These are phyloP conservation scores for Rhizopogon vinicolor DNA, from an alignment of 768 basidiomycete species.

Conservation along the genomic window DNA sequence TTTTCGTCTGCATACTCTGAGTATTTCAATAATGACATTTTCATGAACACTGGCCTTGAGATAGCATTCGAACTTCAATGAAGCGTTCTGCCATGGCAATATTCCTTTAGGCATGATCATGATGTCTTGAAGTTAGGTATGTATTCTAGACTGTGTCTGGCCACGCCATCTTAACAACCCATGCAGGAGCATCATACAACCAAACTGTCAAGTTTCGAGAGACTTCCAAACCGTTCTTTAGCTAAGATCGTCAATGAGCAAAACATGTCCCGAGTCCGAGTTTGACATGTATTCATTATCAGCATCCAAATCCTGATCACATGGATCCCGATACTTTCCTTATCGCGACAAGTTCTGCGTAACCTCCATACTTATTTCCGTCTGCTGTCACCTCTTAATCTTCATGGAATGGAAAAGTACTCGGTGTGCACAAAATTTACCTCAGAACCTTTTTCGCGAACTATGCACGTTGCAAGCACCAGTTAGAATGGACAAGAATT, in stretches of 20 bases:
- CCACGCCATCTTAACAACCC: constrained; percentile 27
- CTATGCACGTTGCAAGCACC: background rate
- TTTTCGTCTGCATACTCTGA: too few species aligned
- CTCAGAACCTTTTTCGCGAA: background rate
- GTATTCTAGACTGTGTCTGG: constrained; percentile 13
- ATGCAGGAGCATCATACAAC: constrained; percentile 28
- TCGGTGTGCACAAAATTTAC: constrained; percentile 12
- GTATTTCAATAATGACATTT: too few species aligned
- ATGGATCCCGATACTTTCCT: background rate
- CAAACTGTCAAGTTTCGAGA: constrained; percentile 21
- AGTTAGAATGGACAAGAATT: background rate
- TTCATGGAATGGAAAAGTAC: constrained; percentile 16
- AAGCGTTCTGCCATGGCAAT: too few species aligned
- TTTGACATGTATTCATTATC: background rate
- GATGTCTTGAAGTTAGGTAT: constrained; percentile 13
- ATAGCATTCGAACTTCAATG: too few species aligned
- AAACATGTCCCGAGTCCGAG: constrained; percentile 2
- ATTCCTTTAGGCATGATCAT: constrained; percentile 17
- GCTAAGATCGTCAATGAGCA: constrained; percentile 20
- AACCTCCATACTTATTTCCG: constrained; percentile 11
- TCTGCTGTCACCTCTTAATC: constrained; percentile 17
- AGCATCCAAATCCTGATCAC: background rate
- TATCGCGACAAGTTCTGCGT: constrained; percentile 4
- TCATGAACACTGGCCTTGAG: too few species aligned
- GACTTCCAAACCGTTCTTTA: constrained; percentile 10